Conservation (phyloP, 2,329 filamentous ascomycete genomes). For the Paracorniculantispora psalliotae region DNA sequence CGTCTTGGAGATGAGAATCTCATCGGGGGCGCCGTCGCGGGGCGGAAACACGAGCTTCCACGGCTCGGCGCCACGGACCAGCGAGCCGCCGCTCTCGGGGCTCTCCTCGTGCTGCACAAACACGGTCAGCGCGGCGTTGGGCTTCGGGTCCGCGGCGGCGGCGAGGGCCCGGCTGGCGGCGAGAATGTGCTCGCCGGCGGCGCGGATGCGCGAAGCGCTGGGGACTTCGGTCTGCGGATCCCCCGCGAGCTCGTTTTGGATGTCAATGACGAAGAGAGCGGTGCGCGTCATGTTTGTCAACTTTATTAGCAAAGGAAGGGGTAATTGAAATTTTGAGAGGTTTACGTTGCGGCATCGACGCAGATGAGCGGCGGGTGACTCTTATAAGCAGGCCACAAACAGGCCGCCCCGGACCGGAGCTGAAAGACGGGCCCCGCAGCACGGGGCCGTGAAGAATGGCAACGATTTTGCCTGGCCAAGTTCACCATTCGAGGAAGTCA, state of each 20-base stretch:
- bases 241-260: conserved; percentile 26
- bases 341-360: not conserved
- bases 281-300: conserved; percentile 7
- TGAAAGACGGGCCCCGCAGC: conserved; percentile 2
- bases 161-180: conserved; percentile 18
- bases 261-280: conserved; percentile 30
- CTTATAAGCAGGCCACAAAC: not conserved
- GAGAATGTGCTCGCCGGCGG: conserved; percentile 21
- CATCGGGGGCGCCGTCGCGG: conserved; percentile 15
- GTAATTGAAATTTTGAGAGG: not conserved
- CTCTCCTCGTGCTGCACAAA: conserved; percentile 28
- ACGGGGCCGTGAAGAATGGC: not conserved
- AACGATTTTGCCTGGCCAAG: not conserved
- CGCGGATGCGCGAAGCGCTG: conserved; percentile 21
- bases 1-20: conserved; percentile 24
- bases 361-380: not conserved
- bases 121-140: conserved; percentile 18
- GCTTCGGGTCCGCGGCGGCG: not conserved
- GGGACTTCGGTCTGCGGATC: conserved; percentile 23
- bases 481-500: not conserved
- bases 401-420: not conserved
- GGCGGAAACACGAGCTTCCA: conserved; percentile 28
- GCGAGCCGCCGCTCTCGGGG: conserved; percentile 18
- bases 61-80: conserved; percentile 21
- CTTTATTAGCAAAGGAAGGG: not conserved